These are phyloP conservation scores for Pelargonium cotyledonis DNA, from an alignment of 441 rosid genomes.

Conservation along the genomic window DNA sequence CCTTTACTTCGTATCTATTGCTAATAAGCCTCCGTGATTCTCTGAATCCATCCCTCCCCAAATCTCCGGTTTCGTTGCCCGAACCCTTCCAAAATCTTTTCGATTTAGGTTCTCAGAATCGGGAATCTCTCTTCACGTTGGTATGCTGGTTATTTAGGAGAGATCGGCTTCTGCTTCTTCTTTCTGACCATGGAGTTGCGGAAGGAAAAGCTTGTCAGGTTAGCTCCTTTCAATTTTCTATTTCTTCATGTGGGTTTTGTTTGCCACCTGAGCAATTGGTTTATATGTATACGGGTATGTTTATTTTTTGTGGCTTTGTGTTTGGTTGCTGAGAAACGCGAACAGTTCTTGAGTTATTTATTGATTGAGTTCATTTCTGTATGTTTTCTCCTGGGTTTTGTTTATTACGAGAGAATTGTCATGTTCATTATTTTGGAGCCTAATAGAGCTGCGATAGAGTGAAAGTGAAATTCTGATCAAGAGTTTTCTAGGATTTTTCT, in stretches of 20 bases:
- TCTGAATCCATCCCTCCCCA: background rate
- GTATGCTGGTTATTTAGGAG: background rate
- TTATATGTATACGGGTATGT: background rate
- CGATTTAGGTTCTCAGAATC: background rate
- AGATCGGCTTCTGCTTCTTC: background rate
- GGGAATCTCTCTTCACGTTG: background rate
- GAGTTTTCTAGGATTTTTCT: no score
- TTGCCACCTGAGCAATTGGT: background rate
- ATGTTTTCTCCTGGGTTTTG: background rate
- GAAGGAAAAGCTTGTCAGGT: conserved; percentile 69
- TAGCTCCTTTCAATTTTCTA: conserved; percentile 7
- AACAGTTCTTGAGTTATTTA: background rate
- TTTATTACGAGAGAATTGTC: background rate
- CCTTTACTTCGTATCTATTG: background rate
- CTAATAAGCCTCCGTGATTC: background rate
- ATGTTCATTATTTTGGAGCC: no score
- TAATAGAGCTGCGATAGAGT: no score
- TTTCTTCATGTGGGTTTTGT: background rate
- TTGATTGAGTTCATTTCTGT: background rate
- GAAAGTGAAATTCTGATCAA: no score
- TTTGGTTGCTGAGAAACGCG: conserved; percentile 11
- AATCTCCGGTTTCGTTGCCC: background rate
- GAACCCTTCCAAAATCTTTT: background rate
- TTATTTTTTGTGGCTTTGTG: conserved; percentile 2
- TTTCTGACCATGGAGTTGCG: conserved; percentile 49